Evolutionary conservation across 371 early-diverging fungal genomes (phyloP).

Genomic region (Mortierella sp.): DNA sequence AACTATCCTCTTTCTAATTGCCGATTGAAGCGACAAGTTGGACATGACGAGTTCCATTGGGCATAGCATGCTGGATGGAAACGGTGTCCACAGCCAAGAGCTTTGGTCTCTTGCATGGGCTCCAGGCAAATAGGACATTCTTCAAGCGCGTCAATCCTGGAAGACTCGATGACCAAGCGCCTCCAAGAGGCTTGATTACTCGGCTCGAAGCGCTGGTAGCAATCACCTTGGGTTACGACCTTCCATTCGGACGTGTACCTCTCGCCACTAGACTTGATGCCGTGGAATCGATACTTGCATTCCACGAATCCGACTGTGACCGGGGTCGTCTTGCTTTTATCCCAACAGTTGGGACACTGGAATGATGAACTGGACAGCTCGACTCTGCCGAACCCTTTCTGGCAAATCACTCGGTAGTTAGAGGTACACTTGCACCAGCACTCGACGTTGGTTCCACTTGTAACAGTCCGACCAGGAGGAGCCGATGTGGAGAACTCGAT

Average conservation of each 20-base stretch:
- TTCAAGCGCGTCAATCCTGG: background rate
- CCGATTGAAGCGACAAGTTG: too few relatives aligned
- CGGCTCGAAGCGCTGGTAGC: slow-evolving; percentile 16
- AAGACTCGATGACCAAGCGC: slow-evolving; percentile 16
- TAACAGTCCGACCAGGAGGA: slow-evolving; percentile 5
- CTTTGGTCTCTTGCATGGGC: background rate
- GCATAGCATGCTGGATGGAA: slow-evolving; percentile 3
- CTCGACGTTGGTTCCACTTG: slow-evolving; percentile 18
- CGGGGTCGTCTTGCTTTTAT: too few relatives aligned
- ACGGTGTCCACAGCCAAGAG: slow-evolving; percentile 8
- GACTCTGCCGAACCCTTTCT: background rate
- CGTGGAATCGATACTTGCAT: slow-evolving; percentile 26
- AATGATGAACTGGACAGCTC: slow-evolving; percentile 20
- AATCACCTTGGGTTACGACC: background rate
- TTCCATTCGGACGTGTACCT: slow-evolving; percentile 20
- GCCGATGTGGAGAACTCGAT: background rate
- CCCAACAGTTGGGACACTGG: too few relatives aligned
- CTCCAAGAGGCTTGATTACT: slow-evolving; percentile 12
- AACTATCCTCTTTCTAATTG: too few relatives aligned
- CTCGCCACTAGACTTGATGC: slow-evolving; percentile 14
- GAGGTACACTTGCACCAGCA: slow-evolving; percentile 16
- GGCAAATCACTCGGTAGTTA: slow-evolving; percentile 2
- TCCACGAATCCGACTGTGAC: too few relatives aligned
- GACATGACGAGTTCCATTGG: slow-evolving; percentile 5
- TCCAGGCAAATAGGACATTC: slow-evolving; percentile 17